Evolutionary conservation across 1,284 basidiomycete species (phyloP).

Genomic region (Pyrrhoderma lamaoense): DNA sequence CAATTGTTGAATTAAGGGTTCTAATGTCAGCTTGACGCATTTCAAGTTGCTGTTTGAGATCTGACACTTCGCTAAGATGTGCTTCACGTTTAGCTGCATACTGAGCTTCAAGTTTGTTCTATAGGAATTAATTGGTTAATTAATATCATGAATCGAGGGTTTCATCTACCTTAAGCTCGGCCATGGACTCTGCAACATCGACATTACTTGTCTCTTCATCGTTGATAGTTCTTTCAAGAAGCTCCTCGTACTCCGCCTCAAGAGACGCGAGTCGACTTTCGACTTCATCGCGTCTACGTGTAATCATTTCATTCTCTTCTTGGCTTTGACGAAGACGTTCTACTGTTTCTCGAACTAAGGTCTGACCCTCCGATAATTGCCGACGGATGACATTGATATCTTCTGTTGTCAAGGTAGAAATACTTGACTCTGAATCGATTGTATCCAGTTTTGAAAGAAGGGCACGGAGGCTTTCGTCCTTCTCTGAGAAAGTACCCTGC

Average conservation of each 20-base stretch:
- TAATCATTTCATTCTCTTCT: constrained; percentile 87
- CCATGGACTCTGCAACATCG: constrained; percentile 74
- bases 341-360: constrained; percentile 79
- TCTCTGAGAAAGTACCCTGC: constrained; percentile 87
- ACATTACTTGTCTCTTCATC: constrained; percentile 78
- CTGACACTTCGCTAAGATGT: constrained; percentile 78
- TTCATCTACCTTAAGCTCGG: constrained; percentile 77
- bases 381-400: constrained; percentile 77
- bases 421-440: constrained; percentile 52
- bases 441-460: constrained; percentile 78
- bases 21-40: constrained; percentile 82
- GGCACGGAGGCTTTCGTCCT: constrained; percentile 85
- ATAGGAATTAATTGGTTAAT: constrained; percentile 14
- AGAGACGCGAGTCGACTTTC: constrained; percentile 77
- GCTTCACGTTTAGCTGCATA: constrained; percentile 90
- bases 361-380: constrained; percentile 86
- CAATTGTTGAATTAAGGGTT: constrained; percentile 78
- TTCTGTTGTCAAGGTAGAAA: constrained; percentile 60
- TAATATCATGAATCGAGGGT: constrained; percentile 17
- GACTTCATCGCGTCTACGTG: constrained; percentile 80
- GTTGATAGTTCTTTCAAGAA: constrained; percentile 83
- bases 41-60: constrained; percentile 90
- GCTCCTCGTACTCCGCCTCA: constrained; percentile 93
- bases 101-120: constrained; percentile 92
- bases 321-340: constrained; percentile 85